phyloP scores from a whole-genome alignment of 768 basidiomycete species.

The Leccinum ochraceum region DNA sequence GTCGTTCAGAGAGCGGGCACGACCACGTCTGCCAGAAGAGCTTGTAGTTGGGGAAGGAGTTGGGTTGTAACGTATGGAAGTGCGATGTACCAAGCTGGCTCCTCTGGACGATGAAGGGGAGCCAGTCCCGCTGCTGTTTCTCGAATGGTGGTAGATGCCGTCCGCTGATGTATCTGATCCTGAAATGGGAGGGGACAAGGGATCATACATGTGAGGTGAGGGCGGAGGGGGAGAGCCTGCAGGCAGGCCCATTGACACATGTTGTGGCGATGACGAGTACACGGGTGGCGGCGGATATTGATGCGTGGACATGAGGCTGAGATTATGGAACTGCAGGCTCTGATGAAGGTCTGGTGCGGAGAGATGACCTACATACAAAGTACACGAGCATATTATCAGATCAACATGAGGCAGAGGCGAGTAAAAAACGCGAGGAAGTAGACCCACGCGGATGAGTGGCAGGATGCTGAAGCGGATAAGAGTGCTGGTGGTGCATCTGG shows the following conservation, averaged over 20 bases:
- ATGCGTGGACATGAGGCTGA: slow-evolving; percentile 68
- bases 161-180: slow-evolving; percentile 89
- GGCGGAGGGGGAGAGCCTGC: slow-evolving; percentile 71
- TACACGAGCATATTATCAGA: slow-evolving; percentile 60
- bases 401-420: slow-evolving; percentile 57
- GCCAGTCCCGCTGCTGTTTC: slow-evolving; percentile 71
- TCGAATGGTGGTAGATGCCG: slow-evolving; percentile 74
- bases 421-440: slow-evolving; percentile 43
- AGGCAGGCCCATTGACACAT: slow-evolving; percentile 65
- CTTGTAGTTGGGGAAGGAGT: slow-evolving; percentile 77
- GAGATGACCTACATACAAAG: slow-evolving; percentile 59
- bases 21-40: slow-evolving; percentile 66
- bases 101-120: slow-evolving; percentile 79
- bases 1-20: slow-evolving; percentile 68
- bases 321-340: slow-evolving; percentile 57
- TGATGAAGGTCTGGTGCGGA: slow-evolving; percentile 69
- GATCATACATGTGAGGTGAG: slow-evolving; percentile 80
- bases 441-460: slow-evolving; percentile 75
- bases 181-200: slow-evolving; percentile 82
- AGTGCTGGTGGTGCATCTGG: slow-evolving; percentile 43
- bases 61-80: slow-evolving; percentile 70
- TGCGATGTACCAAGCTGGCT: slow-evolving; percentile 74
- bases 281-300: slow-evolving; percentile 62
- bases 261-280: slow-evolving; percentile 62
- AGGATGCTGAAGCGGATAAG: slow-evolving; percentile 59